These are phyloP conservation scores for Pachysandra terminalis DNA, from an alignment of 164 flowering plant species.

Conservation along the genomic window DNA sequence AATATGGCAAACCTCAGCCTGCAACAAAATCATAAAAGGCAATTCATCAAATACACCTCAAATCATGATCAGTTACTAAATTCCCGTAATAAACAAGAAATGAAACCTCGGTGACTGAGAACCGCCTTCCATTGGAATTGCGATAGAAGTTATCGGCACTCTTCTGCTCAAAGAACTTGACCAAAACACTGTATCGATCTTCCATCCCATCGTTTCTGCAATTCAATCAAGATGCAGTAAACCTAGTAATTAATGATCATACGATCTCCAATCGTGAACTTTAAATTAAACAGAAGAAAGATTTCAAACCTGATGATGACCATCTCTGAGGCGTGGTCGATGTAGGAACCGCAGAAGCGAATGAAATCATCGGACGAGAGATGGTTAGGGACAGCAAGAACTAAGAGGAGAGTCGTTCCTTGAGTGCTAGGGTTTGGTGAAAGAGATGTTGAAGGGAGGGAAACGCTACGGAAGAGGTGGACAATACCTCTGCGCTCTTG, in stretches of 20 bases:
- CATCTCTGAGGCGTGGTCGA: conserved; percentile 47
- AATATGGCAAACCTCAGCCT: conserved; percentile 91
- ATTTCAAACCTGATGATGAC: conserved; percentile 59
- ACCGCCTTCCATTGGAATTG: conserved; percentile 58
- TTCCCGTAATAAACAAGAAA: background rate
- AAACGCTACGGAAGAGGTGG: conserved; percentile 69
- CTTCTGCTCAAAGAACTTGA: conserved; percentile 46
- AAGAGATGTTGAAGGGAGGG: conserved; percentile 23
- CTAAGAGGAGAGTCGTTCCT: conserved; percentile 48
- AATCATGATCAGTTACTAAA: background rate
- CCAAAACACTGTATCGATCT: conserved; percentile 78
- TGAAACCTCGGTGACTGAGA: conserved; percentile 62
- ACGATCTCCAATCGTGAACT: background rate
- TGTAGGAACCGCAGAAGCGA: conserved; percentile 52
- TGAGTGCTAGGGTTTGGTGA: conserved; percentile 31
- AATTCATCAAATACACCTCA: background rate
- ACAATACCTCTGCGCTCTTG: conserved; percentile 60
- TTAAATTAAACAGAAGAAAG: background rate
- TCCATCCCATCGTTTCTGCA: conserved; percentile 86
- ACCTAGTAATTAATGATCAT: background rate
- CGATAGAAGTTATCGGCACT: conserved; percentile 56
- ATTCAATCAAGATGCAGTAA: background rate
- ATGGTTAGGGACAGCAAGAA: conserved; percentile 81
- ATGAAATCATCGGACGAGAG: conserved; percentile 62
- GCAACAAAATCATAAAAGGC: conserved; percentile 9